Evolutionary conservation across 2,329 filamentous ascomycete species (phyloP), one percentile per base, ranked within the genome.

Genomic region (Geosmithia morbida): DNA sequence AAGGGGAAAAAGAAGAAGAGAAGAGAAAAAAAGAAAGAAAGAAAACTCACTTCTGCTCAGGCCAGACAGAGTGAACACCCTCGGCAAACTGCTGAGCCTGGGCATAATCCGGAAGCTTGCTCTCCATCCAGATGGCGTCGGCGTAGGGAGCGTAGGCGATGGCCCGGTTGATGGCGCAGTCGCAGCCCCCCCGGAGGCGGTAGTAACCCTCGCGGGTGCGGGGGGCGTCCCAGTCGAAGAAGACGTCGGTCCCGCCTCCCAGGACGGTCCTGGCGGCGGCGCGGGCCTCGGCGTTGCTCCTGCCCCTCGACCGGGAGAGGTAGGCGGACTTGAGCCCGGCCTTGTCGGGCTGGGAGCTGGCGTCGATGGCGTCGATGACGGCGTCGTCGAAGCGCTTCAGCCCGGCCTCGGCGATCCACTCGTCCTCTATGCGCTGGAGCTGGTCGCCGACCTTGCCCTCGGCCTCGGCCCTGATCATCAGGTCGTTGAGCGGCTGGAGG

Each of bases 61-160:
- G 92, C 80, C 85, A 96, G 10, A 88, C 87, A 48, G 87, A 85
- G 66, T 97, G 92, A 41, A 98, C 90, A 45, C 92, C 90, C 42
- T 85, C 75, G 30, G 92, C 89, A 57, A 98, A 98, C 61, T 96
- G 85, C 70, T 87, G 79, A 20, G 92, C 92, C 70, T 97, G 92
- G 45, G 75, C 74, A 64, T 74, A 97, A 64, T 97, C 90, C 43
- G 92, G 92, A 55, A 95, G 74, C 71, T 95, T 96, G 70, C 84
- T 90, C 77, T 98, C 92, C 92, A 98, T 98, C 92, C 92, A 98
- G 66, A 98, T 94, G 63, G 94, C 81, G 60, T 97, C 90, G 52
- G 84, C 85, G 69, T 94, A 95, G 2, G 92, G 90, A 0, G 87
- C 90, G 61, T 94, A 97, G 6, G 90, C 87, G 49, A 94, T 70